Conservation (phyloP, 805 yeast species). For the Debaryomyces maramus region DNA sequence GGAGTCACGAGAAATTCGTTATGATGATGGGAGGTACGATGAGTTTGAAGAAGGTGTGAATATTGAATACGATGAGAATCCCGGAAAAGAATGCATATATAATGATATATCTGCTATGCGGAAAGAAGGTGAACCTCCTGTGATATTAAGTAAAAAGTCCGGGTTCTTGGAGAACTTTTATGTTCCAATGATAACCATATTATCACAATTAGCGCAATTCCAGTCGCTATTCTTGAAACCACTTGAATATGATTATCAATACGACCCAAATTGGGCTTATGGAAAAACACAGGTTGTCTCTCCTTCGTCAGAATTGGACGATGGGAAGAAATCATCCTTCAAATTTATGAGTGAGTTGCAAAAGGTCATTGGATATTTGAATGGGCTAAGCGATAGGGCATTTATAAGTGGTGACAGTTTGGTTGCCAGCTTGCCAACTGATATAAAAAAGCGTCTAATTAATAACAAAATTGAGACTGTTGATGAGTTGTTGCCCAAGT, state of each 20-base stretch:
- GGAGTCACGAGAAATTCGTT: background rate
- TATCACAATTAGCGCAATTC: conserved; percentile 25
- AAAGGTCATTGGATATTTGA: conserved; percentile 21
- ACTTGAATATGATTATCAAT: conserved; percentile 14
- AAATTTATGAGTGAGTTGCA: conserved; percentile 23
- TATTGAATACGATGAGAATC: conserved; percentile 1
- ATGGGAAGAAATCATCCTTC: conserved; percentile 3
- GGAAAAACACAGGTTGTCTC: background rate
- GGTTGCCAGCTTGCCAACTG: conserved; percentile 16
- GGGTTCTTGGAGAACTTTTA: conserved; percentile 24
- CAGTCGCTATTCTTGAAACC: conserved; percentile 13
- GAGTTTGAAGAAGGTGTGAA: conserved; percentile 1
- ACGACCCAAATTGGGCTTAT: conserved; percentile 16
- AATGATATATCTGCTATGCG: conserved; percentile 1
- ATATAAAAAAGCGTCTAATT: conserved; percentile 14
- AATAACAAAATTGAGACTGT: conserved; percentile 17
- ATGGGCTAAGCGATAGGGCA: conserved; percentile 16
- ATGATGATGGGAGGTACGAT: background rate
- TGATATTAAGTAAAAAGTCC: conserved; percentile 15
- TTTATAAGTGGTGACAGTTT: conserved; percentile 23
- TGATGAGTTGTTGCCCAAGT: conserved; percentile 17
- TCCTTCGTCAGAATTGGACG: conserved; percentile 8
- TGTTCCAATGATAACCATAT: conserved; percentile 29
- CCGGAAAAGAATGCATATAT: background rate
- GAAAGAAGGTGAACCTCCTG: conserved; percentile 15